Evolutionary conservation across 768 basidiomycete genomes (phyloP).

Genomic region (Mycena kentingensis): DNA sequence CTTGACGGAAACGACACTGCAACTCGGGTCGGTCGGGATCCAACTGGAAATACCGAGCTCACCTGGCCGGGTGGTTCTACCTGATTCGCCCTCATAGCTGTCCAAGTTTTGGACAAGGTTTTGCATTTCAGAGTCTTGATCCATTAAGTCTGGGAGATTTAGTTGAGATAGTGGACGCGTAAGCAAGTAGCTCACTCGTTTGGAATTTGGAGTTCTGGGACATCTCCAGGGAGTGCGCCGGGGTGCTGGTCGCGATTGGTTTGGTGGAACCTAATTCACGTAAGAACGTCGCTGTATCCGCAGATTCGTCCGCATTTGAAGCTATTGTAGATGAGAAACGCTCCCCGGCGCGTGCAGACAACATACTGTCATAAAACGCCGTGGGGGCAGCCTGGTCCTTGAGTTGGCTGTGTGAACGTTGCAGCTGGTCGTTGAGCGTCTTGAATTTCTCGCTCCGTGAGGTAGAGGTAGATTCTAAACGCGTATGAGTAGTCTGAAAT

Average conservation of each 20-base stretch:
- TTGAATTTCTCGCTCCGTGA: slow-evolving; percentile 51
- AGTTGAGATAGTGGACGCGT: slow-evolving; percentile 4
- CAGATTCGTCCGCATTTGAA: slow-evolving; percentile 32
- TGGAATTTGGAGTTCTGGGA: slow-evolving; percentile 51
- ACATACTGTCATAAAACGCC: slow-evolving; percentile 39
- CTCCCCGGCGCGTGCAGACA: background rate
- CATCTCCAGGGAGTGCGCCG: slow-evolving; percentile 57
- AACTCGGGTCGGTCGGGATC: background rate
- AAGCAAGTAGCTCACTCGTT: slow-evolving; percentile 48
- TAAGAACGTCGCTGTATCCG: slow-evolving; percentile 41
- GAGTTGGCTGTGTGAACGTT: slow-evolving; percentile 38
- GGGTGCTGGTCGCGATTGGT: slow-evolving; percentile 57
- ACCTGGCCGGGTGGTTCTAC: slow-evolving; percentile 21
- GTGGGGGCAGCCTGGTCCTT: slow-evolving; percentile 37
- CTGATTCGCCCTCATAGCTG: slow-evolving; percentile 48
- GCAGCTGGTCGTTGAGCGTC: slow-evolving; percentile 48
- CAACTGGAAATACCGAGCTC: slow-evolving; percentile 9
- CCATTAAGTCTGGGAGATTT: slow-evolving; percentile 55
- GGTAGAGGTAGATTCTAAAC: slow-evolving; percentile 38
- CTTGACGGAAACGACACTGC: slow-evolving; percentile 27
- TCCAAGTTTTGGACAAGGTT: slow-evolving; percentile 58
- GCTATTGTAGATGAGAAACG: slow-evolving; percentile 15
- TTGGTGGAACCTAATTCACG: slow-evolving; percentile 44
- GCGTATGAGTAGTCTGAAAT: slow-evolving; percentile 22
- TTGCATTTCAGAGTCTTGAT: slow-evolving; percentile 74